Conservation (phyloP, 2,329 filamentous ascomycete genomes). For the Phyllosticta citribraziliensis region DNA sequence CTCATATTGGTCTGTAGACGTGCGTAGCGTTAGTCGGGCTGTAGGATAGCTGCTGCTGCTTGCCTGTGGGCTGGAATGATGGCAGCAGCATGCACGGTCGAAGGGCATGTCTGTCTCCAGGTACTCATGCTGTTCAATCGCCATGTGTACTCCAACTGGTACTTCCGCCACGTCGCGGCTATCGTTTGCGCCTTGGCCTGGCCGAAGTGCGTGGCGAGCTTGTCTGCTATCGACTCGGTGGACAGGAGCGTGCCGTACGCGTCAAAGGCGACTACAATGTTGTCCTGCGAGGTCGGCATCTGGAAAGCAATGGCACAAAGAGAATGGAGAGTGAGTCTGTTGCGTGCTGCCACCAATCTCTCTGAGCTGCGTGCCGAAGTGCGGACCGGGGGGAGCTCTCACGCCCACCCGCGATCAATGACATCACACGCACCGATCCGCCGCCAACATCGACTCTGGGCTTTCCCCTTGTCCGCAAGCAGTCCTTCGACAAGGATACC, state of each 20-base stretch:
- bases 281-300: slow-evolving; percentile 44
- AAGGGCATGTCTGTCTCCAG: slow-evolving; percentile 2
- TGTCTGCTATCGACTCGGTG: slow-evolving; percentile 55
- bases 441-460: background rate
- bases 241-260: slow-evolving; percentile 67
- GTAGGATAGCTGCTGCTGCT: background rate
- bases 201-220: slow-evolving; percentile 49
- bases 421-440: background rate
- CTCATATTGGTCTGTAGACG: slow-evolving; percentile 45
- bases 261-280: slow-evolving; percentile 58
- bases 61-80: too few species aligned
- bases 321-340: background rate
- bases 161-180: slow-evolving; percentile 53
- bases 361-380: too few species aligned
- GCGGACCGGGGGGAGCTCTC: background rate
- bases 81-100: background rate
- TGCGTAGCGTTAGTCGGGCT: background rate
- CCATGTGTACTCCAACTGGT: slow-evolving; percentile 72
- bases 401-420: background rate
- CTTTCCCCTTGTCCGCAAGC: background rate
- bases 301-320: background rate
- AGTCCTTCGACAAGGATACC: background rate
- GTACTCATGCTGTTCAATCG: slow-evolving; percentile 65
- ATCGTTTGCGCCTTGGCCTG: slow-evolving; percentile 47
- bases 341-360: background rate